Conservation (phyloP, 495 filamentous ascomycete species). For the Tuber umbilicatum region DNA sequence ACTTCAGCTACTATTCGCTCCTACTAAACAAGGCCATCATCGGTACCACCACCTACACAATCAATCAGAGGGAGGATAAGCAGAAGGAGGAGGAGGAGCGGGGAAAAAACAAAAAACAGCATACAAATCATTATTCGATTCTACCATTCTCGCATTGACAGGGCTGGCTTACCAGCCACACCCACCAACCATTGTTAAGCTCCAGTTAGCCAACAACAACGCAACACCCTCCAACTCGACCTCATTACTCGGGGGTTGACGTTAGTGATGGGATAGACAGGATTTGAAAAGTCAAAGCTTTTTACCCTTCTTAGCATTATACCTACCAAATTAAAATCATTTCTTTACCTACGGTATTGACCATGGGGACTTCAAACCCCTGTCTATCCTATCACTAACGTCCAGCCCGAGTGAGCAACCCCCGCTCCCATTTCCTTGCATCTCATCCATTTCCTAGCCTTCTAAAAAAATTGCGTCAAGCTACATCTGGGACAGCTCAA, state of each 20-base stretch:
- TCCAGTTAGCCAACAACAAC: background rate
- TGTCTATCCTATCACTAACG: no score
- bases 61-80: background rate
- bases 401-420: no score
- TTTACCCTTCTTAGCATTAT: no score
- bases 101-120: background rate
- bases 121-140: background rate
- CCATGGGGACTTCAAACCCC: no score
- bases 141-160: background rate
- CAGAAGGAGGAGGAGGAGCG: background rate
- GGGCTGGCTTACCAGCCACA: background rate
- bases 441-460: background rate
- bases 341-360: no score
- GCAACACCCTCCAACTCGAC: background rate
- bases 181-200: background rate
- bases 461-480: constrained; percentile 3
- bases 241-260: no score
- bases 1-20: background rate
- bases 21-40: background rate
- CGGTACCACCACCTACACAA: background rate
- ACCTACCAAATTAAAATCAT: no score
- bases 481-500: constrained; percentile 6
- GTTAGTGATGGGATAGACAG: no score
- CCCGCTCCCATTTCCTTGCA: background rate
- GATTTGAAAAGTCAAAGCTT: no score